phyloP scores from a whole-genome alignment of 1,284 basidiomycete genomes.

The Apiotrichum akiyoshidainum region DNA sequence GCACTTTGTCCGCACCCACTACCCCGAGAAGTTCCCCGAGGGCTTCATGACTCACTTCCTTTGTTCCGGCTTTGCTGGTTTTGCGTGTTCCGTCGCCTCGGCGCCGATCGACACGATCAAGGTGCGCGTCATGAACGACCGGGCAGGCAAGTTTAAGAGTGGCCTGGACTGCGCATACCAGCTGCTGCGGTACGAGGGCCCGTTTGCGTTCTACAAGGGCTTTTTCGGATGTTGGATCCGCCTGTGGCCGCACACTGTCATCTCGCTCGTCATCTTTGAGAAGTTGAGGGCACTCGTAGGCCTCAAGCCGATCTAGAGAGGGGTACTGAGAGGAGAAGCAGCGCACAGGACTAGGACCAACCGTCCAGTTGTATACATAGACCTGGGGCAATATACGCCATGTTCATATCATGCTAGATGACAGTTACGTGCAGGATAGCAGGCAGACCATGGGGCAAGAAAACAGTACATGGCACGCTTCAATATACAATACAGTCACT shows the following conservation, averaged over 20 bases:
- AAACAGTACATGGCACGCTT: background rate
- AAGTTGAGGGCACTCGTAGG: conserved; percentile 15
- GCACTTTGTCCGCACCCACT: conserved; percentile 22
- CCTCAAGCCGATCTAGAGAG: conserved; percentile 18
- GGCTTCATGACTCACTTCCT: conserved; percentile 17
- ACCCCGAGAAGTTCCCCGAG: conserved; percentile 16
- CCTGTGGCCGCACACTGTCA: conserved; percentile 24
- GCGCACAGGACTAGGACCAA: background rate
- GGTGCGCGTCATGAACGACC: conserved; percentile 25
- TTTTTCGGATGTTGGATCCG: conserved; percentile 25
- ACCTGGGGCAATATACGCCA: background rate
- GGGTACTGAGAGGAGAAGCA: background rate
- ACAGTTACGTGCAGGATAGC: background rate
- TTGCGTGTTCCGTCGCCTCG: conserved; percentile 15
- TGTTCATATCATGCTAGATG: conserved; percentile 1
- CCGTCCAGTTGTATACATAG: background rate
- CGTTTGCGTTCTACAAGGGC: conserved; percentile 23
- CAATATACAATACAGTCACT: background rate
- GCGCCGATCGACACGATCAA: conserved; percentile 25
- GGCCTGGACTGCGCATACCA: conserved; percentile 14
- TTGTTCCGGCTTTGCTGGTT: conserved; percentile 22
- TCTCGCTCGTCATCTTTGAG: conserved; percentile 19
- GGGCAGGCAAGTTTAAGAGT: conserved; percentile 8
- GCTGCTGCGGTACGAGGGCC: conserved; percentile 18
- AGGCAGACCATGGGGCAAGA: too few relatives aligned